Evolutionary conservation across 495 filamentous ascomycete genomes (phyloP).

Genomic region (Penicillium waksmanii): DNA sequence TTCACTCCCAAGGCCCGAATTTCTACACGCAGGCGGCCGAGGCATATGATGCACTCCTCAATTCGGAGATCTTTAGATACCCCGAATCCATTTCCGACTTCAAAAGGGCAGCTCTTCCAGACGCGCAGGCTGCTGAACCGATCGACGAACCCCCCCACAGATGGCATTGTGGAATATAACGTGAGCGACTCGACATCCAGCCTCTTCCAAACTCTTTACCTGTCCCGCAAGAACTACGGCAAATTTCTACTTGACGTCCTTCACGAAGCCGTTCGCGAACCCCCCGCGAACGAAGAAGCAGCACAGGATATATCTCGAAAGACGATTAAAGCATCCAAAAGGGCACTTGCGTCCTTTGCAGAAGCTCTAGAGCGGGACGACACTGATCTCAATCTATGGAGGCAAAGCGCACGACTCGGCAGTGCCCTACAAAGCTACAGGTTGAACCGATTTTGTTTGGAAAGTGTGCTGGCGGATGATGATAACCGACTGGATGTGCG

Average conservation of each 20-base stretch:
- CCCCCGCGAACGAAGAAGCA: constrained; percentile 35
- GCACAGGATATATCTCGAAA: constrained; percentile 40
- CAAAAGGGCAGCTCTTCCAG: constrained; percentile 64
- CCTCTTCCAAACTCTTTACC: constrained; percentile 85
- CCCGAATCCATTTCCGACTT: constrained; percentile 82
- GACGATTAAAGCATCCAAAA: constrained; percentile 28
- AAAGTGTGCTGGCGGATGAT: constrained; percentile 87
- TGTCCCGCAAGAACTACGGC: constrained; percentile 94
- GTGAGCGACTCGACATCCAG: constrained; percentile 70
- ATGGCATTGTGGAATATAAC: constrained; percentile 43
- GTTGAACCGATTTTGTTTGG: constrained; percentile 82
- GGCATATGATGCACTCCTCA: constrained; percentile 83
- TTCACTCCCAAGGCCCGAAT: constrained; percentile 82
- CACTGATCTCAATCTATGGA: constrained; percentile 93
- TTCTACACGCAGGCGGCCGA: constrained; percentile 76
- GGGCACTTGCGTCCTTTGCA: constrained; percentile 64
- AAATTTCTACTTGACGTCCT: constrained; percentile 83
- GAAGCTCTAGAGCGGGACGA: constrained; percentile 87
- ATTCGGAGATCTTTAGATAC: constrained; percentile 92
- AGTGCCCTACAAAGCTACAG: constrained; percentile 74
- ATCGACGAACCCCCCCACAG: constrained; percentile 47
- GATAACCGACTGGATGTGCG: constrained; percentile 70
- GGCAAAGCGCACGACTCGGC: constrained; percentile 77
- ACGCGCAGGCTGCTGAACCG: constrained; percentile 53
- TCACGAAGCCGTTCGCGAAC: constrained; percentile 41